Evolutionary conservation across 352 stramenopile species (phyloP), one percentile per base, ranked within the genome.

Genomic region (Thraustochytrium striatum): DNA sequence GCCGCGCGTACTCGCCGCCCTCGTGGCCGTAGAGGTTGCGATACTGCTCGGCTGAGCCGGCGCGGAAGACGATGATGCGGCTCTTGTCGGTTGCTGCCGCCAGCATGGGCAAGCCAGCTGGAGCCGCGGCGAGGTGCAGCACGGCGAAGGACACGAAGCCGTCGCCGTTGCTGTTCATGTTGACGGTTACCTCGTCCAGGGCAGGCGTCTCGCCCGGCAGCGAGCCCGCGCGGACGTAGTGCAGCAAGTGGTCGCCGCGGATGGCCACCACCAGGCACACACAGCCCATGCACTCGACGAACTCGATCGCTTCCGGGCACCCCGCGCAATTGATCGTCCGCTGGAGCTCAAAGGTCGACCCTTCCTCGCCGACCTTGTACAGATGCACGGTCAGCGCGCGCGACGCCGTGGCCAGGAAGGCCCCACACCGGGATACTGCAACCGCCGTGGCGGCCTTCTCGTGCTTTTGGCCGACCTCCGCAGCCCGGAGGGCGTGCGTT

Each of bases 61-160:
- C 65, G n/a, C 52, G 61, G 52, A 75, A 75, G 21, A 75, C 32
- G 52, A 75, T 75, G n/a, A 75, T 70, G 16, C 65, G 65, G 30
- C 52, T 61, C 36, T 75, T 75, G 50, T 61, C 52, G 19, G 65
- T 75, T 11, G 65, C 44, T 19, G 50, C 65, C 19, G 65, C 65
- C 8, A 75, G 44, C 21, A 75, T 25, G 35, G 65, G 65, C 44
- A 75, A 21, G 25, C 32, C 65, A 19, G 41, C 65, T 5, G 65
- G 65, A 3, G 65, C 65, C 3, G 25, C 16, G 11, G 65, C 44
- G 30, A 75, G 61, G 32, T 75, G 30, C 21, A 75, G 52, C 28
- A 75, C 65, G 43, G 65, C n/a, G 32, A 75, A 75, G 11, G 65
- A 75, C 19, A 75, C 65, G 36, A 62, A 75, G 25, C 61, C 65